Conservation (phyloP, 257 asterid species). For the Rehmannia glutinosa region DNA sequence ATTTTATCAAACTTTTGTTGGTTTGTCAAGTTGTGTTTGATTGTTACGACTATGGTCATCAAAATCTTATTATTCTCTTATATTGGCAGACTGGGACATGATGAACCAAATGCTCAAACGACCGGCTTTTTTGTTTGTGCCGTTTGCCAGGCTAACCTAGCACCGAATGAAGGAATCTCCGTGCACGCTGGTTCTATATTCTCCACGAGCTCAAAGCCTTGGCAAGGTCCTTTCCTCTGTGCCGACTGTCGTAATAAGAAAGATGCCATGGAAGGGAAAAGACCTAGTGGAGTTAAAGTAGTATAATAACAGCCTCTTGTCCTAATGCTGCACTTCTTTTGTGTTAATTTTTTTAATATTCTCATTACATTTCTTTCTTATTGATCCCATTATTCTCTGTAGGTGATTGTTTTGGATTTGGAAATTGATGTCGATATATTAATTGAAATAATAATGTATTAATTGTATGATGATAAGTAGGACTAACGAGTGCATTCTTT, state of each 20-base stretch:
- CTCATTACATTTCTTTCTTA: background rate
- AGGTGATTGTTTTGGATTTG: constrained; percentile 1
- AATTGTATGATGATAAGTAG: background rate
- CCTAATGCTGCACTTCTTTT: background rate
- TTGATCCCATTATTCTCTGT: background rate
- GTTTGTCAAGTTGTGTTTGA: too few species aligned
- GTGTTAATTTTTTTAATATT: background rate
- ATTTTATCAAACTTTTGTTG: too few species aligned
- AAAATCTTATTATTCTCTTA: background rate
- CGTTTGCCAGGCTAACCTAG: constrained; percentile 55
- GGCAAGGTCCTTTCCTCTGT: constrained; percentile 94
- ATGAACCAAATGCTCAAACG: constrained; percentile 38
- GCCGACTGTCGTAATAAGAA: constrained; percentile 65
- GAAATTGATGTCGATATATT: background rate
- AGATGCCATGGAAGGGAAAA: constrained; percentile 67
- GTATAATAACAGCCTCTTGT: constrained; percentile 10
- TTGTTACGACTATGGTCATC: too few species aligned
- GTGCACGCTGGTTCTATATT: constrained; percentile 79
- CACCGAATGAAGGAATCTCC: constrained; percentile 64
- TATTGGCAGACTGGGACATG: constrained; percentile 57
- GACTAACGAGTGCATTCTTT: constrained; percentile 16
- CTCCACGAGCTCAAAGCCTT: constrained; percentile 66
- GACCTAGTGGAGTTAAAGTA: constrained; percentile 26
- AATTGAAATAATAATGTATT: background rate
- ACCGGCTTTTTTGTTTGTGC: constrained; percentile 62